Percentiles rank a stretch among this genome's conserved stretches.
Evolutionary conservation across 352 stramenopile genomes (phyloP).

Genomic region (Phytophthora hybrid): DNA sequence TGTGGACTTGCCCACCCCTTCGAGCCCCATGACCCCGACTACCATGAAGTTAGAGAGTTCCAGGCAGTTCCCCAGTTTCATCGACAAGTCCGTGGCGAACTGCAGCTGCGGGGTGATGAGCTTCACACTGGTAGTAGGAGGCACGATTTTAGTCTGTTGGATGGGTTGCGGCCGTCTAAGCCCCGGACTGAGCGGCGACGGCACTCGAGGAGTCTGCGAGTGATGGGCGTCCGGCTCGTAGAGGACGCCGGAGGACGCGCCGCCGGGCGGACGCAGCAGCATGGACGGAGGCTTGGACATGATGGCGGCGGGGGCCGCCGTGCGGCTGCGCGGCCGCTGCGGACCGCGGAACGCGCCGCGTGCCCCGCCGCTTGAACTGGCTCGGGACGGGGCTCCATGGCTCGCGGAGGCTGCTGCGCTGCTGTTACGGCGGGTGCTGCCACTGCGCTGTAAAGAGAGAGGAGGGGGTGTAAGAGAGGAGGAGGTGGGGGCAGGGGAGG

Average conservation of each 20-base stretch:
- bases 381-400: slow-evolving; percentile 8
- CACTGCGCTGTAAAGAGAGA: slow-evolving; percentile 35
- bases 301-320: slow-evolving; percentile 21
- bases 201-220: not conserved
- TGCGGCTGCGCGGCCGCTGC: slow-evolving; percentile 46
- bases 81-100: slow-evolving; percentile 69
- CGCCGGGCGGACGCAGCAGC: slow-evolving; percentile 35
- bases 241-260: slow-evolving; percentile 27
- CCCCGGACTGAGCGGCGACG: not conserved
- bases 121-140: slow-evolving; percentile 55
- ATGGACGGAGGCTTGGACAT: slow-evolving; percentile 58
- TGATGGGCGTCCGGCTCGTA: slow-evolving; percentile 32
- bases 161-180: slow-evolving; percentile 4
- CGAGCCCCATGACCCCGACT: slow-evolving; percentile 69
- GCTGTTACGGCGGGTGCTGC: slow-evolving; percentile 31
- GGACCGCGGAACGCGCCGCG: slow-evolving; percentile 29
- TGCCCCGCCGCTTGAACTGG: slow-evolving; percentile 3
- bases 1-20: slow-evolving; percentile 80
- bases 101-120: slow-evolving; percentile 65
- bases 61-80: slow-evolving; percentile 59
- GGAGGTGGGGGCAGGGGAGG: not conserved
- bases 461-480: slow-evolving; percentile 4
- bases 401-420: slow-evolving; percentile 3
- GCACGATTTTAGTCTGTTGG: slow-evolving; percentile 26
- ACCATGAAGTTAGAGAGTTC: slow-evolving; percentile 79